A percentile compares a stretch with the other conserved stretches of the same genome.
Conservation (phyloP, 73 alveolate genomes). For the Paramecium sexaurelia region DNA sequence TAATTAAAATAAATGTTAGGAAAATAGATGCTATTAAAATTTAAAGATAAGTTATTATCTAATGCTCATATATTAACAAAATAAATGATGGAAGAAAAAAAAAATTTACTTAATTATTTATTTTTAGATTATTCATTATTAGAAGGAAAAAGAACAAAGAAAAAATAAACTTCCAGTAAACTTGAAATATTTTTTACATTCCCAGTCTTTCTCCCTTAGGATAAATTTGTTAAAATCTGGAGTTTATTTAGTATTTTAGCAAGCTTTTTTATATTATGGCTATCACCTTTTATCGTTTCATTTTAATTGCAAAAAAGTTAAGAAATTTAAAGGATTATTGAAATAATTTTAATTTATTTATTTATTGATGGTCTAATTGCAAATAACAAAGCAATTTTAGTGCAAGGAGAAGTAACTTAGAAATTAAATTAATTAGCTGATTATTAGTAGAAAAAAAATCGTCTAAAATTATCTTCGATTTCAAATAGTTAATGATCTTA, state of each 20-base stretch:
- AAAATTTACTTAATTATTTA: background rate
- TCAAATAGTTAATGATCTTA: background rate
- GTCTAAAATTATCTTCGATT: background rate
- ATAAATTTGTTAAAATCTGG: background rate
- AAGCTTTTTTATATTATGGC: background rate
- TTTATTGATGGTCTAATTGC: background rate
- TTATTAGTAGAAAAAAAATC: background rate
- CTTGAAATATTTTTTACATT: background rate
- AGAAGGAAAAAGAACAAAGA: background rate
- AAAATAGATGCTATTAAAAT: background rate
- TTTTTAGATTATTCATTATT: background rate
- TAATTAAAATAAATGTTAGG: background rate
- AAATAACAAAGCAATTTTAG: background rate
- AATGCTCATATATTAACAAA: constrained; percentile 7
- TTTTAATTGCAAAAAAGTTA: background rate
- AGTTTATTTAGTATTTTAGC: background rate
- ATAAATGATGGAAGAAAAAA: background rate
- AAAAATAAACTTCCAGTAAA: background rate
- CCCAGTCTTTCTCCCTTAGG: background rate
- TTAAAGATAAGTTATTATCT: background rate
- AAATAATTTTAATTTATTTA: background rate
- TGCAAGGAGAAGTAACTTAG: constrained; percentile 25
- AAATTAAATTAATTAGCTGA: background rate
- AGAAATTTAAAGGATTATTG: background rate
- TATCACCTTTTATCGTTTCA: background rate